A percentile compares a stretch with the other conserved stretches of the same genome.
These are phyloP conservation scores for Globisporangium nagaii DNA, from an alignment of 352 stramenopile species.

Conservation along the genomic window DNA sequence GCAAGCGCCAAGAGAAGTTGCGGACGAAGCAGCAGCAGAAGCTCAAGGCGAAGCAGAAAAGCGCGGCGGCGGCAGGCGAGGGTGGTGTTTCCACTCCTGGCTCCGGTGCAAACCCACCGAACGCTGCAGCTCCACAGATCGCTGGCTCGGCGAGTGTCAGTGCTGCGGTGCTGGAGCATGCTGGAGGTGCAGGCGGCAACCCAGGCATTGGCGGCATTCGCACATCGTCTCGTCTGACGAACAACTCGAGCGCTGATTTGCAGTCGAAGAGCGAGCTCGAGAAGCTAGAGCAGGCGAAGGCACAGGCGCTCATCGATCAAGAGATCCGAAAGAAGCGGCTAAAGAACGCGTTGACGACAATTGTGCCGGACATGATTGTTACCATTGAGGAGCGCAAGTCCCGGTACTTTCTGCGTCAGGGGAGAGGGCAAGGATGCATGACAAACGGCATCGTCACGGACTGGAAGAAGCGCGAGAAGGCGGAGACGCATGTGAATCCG, in stretches of 20 bases:
- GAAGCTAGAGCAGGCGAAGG: conserved; percentile 77
- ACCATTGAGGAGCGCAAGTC: conserved; percentile 43
- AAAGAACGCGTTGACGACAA: conserved; percentile 74
- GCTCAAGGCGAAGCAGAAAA: conserved; percentile 40
- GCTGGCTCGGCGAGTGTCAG: conserved; percentile 25
- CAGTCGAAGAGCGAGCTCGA: conserved; percentile 71
- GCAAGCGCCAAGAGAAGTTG: conserved; percentile 80
- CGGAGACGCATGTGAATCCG: conserved; percentile 86
- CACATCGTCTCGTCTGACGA: conserved; percentile 78
- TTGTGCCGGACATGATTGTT: conserved; percentile 85
- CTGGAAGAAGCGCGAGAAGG: conserved; percentile 58
- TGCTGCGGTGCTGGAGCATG: conserved; percentile 4
- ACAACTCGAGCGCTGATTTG: conserved; percentile 77
- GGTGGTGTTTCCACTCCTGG: background rate
- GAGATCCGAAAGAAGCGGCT: conserved; percentile 78
- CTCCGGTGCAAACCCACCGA: conserved; percentile 18
- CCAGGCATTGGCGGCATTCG: conserved; percentile 30
- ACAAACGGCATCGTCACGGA: conserved; percentile 55
- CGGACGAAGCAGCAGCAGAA: conserved; percentile 69
- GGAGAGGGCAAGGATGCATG: conserved; percentile 61
- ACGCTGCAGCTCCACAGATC: conserved; percentile 29
- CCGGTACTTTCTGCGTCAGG: conserved; percentile 44
- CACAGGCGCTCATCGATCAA: conserved; percentile 68
- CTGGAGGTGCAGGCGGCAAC: conserved; percentile 12
- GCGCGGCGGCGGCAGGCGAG: conserved; percentile 15